Evolutionary conservation across 331 rosid genomes (phyloP).

Genomic region (Stylosanthes scabra): DNA sequence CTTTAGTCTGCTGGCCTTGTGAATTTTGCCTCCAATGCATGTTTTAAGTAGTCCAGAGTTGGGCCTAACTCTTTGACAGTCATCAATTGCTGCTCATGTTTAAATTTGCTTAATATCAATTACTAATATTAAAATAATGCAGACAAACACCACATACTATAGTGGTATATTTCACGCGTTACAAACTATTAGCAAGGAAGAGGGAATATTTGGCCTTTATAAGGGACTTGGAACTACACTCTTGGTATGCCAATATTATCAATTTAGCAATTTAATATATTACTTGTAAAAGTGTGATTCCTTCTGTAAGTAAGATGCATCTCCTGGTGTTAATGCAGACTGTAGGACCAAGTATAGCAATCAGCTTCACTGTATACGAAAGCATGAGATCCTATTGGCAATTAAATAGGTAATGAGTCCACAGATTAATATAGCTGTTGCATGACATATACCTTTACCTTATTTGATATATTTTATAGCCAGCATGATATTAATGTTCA

Average conservation of each 20-base stretch:
- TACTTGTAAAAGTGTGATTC: slow-evolving; percentile 10
- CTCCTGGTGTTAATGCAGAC: slow-evolving; percentile 62
- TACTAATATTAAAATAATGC: slow-evolving; percentile 46
- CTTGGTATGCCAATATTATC: slow-evolving; percentile 63
- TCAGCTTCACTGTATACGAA: slow-evolving; percentile 95
- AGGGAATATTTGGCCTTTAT: slow-evolving; percentile 91
- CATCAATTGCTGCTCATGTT: no score
- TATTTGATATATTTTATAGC: slow-evolving; percentile 12
- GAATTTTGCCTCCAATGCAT: background rate
- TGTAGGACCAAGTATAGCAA: slow-evolving; percentile 95
- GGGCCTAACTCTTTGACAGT: no score
- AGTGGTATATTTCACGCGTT: slow-evolving; percentile 85
- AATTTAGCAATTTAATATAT: background rate
- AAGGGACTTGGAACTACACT: slow-evolving; percentile 99
- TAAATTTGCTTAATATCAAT: slow-evolving; percentile 24
- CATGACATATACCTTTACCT: slow-evolving; percentile 13
- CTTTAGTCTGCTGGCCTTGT: background rate
- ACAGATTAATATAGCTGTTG: slow-evolving; percentile 18
- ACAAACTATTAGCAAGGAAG: slow-evolving; percentile 79
- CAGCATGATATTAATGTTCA: slow-evolving; percentile 10
- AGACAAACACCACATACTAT: slow-evolving; percentile 82
- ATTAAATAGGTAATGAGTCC: slow-evolving; percentile 61
- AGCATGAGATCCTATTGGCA: slow-evolving; percentile 86
- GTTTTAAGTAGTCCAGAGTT: background rate
- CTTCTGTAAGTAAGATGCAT: slow-evolving; percentile 24